Evolutionary conservation across 1,284 basidiomycete species (phyloP), one percentile per base, ranked within the genome.

Genomic region (Moesziomyces parantarcticus): DNA sequence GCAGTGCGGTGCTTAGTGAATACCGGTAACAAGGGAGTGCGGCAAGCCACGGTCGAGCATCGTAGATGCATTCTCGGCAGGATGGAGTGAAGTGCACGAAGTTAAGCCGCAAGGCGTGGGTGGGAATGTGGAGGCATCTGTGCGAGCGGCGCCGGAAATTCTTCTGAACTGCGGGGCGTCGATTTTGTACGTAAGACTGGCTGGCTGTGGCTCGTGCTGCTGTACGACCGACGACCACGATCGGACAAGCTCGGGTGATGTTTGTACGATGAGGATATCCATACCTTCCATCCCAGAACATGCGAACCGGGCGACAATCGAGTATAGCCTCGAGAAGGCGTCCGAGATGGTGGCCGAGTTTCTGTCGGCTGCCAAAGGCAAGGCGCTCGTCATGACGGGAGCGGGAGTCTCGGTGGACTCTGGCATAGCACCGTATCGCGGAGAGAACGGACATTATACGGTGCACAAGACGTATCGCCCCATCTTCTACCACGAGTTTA

Each of bases 401-500:
- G 83, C 83, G 13, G 83, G 83, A 9, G 75, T 79, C 4, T 78
- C 75, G 14, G 83, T 84, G 11, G 83, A 81, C 54, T 79, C 76
- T 23, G 82, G 81, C 10, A 83, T 84, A 39, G 69, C 77, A n/a
- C 77, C 82, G 11, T 84, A 84, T 57, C 73, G 83, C 6, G 82
- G 82, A 10, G 67, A 67, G 22, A 67, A 77, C 26, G 82, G 82
- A 0, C 78, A 81, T 42, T 83, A 83, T 50, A 64, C 61, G 13
- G 67, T 80, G 5, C 77, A 83, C 62, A 76, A 75, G 48, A 74
- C 78, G 1, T 83, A 82, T 48, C 54, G 82, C 2, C 83, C 83
- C 2, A 84, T 84, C 58, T 84, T 79, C 50, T 83, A 73, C 51
- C 80, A 82, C 50, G 80, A 81, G 59, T 84, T 83, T 34, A 60